Evolutionary conservation across 2,329 filamentous ascomycete species (phyloP), one percentile per base, ranked within the genome.

Genomic region (Emergomyces africanus): DNA sequence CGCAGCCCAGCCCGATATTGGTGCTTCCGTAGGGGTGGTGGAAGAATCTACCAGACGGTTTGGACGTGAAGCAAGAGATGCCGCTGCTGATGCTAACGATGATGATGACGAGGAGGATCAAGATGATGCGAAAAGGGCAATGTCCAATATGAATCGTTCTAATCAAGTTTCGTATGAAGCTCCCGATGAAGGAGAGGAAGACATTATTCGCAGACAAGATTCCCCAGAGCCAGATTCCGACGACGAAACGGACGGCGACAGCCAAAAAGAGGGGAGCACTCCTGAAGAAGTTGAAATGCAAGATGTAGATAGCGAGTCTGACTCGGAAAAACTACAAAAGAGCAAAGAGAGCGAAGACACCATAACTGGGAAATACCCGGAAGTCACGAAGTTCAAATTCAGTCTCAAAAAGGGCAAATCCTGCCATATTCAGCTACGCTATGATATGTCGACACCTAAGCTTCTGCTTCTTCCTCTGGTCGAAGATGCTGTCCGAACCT

Each of bases 381-480:
- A 90, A 66, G 81, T 96, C 51, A 85, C 85, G 4, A 78, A 80
- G 48, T 96, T 96, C 78, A 81, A 82, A 64, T 95, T 91, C 70
- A 88, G 96, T 72, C 84, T 90, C 66, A 78, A 78, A 60, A 77
- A 77, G 20, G 91, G 90, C 64, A 81, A 81, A 46, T 88, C 84
- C 78, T 95, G 89, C 73, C 82, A 86, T 64, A 83, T 97, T 68
- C 88, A 87, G 18, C 82, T 97, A 61, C 89, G 85, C 73, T 96
- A 95, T 70, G 84, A 89, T 63, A 83, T 86, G 48, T 78, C 82
- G 49, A 87, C 87, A 15, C 88, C 92, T 64, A 99, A 99, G 77
- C 81, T 99, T 54, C 83, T 99, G 61, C 94, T 99, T 82, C 84
- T 97, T 60, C 89, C 88, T 67, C 80, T 97, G 60, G 88, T 97